Conservation (phyloP, 306 rosid species). For the Abrus precatorius region DNA sequence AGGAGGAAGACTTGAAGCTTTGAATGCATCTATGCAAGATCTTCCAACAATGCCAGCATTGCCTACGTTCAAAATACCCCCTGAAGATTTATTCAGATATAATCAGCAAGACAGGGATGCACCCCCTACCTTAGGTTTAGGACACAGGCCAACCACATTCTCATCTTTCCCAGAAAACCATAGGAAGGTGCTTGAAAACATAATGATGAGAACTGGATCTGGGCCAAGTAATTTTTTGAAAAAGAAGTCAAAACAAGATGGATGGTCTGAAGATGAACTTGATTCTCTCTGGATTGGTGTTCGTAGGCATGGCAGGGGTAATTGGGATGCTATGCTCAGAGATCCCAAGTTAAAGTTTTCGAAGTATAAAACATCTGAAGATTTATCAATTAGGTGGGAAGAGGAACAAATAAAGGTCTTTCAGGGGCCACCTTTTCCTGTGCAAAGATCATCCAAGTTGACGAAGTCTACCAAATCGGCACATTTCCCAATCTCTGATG, state of each 20-base stretch:
- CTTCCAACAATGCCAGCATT: slow-evolving; percentile 76
- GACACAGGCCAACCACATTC: slow-evolving; percentile 70
- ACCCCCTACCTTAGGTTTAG: slow-evolving; percentile 80
- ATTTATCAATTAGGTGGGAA: slow-evolving; percentile 89
- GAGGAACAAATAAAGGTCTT: slow-evolving; percentile 91
- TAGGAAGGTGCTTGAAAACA: slow-evolving; percentile 96
- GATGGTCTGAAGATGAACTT: slow-evolving; percentile 99
- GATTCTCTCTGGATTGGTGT: slow-evolving; percentile 98
- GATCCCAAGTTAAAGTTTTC: slow-evolving; percentile 91
- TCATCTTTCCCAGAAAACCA: slow-evolving; percentile 92
- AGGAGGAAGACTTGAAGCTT: slow-evolving; percentile 74
- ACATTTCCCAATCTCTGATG: slow-evolving; percentile 91
- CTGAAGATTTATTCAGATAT: slow-evolving; percentile 78
- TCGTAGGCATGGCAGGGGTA: slow-evolving; percentile 96
- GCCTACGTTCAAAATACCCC: slow-evolving; percentile 78
- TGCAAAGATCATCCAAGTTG: slow-evolving; percentile 68
- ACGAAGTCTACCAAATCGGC: slow-evolving; percentile 68
- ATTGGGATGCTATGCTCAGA: slow-evolving; percentile 92
- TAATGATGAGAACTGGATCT: slow-evolving; percentile 96
- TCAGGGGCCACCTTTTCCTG: slow-evolving; percentile 74
- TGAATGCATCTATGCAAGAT: slow-evolving; percentile 70
- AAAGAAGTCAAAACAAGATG: slow-evolving; percentile 76
- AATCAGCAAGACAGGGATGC: slow-evolving; percentile 80
- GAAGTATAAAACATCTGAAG: slow-evolving; percentile 75
- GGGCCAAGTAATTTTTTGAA: slow-evolving; percentile 62